Percentiles rank a stretch among this genome's conserved stretches.
Evolutionary conservation across 371 early-diverging fungal genomes (phyloP).

Genomic region (Mortierella sp.): DNA sequence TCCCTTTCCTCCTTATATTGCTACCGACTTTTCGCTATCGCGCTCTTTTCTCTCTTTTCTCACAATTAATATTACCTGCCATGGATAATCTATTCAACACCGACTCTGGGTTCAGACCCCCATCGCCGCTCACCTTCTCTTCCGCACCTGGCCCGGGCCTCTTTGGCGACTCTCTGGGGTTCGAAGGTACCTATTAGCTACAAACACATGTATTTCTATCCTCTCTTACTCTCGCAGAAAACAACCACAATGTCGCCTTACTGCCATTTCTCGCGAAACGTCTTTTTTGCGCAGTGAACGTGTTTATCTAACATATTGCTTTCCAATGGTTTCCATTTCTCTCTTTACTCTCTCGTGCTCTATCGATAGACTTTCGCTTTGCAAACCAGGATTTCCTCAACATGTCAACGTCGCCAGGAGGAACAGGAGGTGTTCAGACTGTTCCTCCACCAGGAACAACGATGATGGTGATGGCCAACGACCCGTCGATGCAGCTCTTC

Average conservation of each 20-base stretch:
- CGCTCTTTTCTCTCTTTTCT: not conserved
- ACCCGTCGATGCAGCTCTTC: slow-evolving; percentile 46
- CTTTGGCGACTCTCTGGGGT: slow-evolving; percentile 43
- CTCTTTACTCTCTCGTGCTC: not conserved
- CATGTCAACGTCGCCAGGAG: slow-evolving; percentile 23
- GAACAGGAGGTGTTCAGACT: not conserved
- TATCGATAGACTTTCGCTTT: slow-evolving; percentile 35
- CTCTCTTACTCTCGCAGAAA: not conserved
- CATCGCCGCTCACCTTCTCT: slow-evolving; percentile 42
- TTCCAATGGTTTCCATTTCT: not conserved
- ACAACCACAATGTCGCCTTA: not conserved
- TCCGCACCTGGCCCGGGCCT: slow-evolving; percentile 42
- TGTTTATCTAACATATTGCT: not conserved
- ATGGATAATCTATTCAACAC: slow-evolving; percentile 54
- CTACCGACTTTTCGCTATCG: too few species aligned
- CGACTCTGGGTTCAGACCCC: slow-evolving; percentile 55
- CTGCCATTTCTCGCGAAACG: not conserved
- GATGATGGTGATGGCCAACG: slow-evolving; percentile 12
- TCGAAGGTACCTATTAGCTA: slow-evolving; percentile 32
- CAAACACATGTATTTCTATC: not conserved
- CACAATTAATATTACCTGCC: not conserved
- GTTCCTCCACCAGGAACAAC: not conserved
- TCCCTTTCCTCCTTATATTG: not conserved
- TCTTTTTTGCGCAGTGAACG: not conserved
- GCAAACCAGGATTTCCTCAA: slow-evolving; percentile 47